phyloP scores from a whole-genome alignment of 768 basidiomycete species.

The Cytidiella melzeri region DNA sequence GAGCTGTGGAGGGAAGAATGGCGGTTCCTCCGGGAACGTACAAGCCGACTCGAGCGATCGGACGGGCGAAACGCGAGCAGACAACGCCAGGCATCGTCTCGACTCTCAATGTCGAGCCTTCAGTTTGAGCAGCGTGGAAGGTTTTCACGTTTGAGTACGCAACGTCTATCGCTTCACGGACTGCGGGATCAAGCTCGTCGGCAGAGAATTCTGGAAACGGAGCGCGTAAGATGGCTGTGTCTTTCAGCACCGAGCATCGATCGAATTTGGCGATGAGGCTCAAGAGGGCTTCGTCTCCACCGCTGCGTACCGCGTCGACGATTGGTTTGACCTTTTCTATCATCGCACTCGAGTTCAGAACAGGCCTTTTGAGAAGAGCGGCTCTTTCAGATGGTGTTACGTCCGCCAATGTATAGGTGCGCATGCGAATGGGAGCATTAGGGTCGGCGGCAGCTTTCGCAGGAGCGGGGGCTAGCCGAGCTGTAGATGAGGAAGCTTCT shows the following conservation, averaged over 20 bases:
- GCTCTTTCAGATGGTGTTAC: constrained; percentile 48
- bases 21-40: constrained; percentile 99
- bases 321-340: constrained; percentile 92
- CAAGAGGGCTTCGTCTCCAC: constrained; percentile 83
- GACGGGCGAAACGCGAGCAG: constrained; percentile 89
- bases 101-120: constrained; percentile 63
- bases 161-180: constrained; percentile 77
- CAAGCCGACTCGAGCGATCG: constrained; percentile 93
- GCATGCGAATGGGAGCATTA: constrained; percentile 67
- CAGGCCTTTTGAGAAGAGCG: constrained; percentile 78
- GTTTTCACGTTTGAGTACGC: constrained; percentile 89
- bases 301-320: constrained; percentile 75
- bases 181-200: constrained; percentile 51
- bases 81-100: constrained; percentile 98
- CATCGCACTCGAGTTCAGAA: constrained; percentile 84
- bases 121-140: constrained; percentile 89
- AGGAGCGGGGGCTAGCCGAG: constrained; percentile 19
- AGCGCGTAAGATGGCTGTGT: constrained; percentile 10
- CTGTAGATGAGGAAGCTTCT: constrained; percentile 14
- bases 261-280: constrained; percentile 94
- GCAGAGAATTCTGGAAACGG: constrained; percentile 68
- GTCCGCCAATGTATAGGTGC: constrained; percentile 53
- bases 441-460: constrained; percentile 17
- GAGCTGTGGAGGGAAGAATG: constrained; percentile 89
- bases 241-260: constrained; percentile 59